Base-by-base conservation (phyloP, 306 rosid species). In the Notholithocarpus densiflorus region DNA sequence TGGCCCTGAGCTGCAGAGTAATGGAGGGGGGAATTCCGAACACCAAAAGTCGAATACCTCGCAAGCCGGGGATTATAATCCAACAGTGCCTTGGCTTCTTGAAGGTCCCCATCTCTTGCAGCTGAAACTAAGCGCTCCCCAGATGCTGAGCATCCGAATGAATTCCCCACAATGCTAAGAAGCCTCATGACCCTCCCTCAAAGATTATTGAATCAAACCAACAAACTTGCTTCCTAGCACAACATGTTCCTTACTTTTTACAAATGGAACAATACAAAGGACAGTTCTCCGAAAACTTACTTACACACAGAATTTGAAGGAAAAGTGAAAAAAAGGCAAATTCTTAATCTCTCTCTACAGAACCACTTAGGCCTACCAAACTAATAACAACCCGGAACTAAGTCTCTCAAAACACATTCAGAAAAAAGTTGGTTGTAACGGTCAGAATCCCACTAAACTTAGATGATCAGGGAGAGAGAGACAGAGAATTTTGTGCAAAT, bases 1-100 rank as follows among this genome's bases (percentile, higher is more conserved):
- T 95, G 99, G 80, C 99, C 99, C 78, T 93, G 99, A 89, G 99
- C 96, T 71, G 99, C 97, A 73, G 99, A 95, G 80, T 90, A 95
- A 82, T 95, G 99, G 77, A 95, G 90, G 1, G 99, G 99, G 20
- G 99, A 95, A 86, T 93, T 95, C 3, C 99, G 94, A 80, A 95
- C 98, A 7, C 99, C 98, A 2, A 95, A 95, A 59, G 99, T 95
- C 0, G 98, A 91, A 84, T 93, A 95, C 82, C 96, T 90, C 15
- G 93, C 99, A 43, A 95, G 90, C 69, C 99, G 97, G 1, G 98
- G 99, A 77, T 95, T 95, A 78, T 84, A 92, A 17, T 92, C 97
- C 89, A 95, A 85, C 68, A 95, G 83, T 77, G 98, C 98, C 87
- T 89, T 93, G 66, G 99, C 99, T 80, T 95, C 99, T 87, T 90